phyloP scores from a whole-genome alignment of 2,329 filamentous ascomycete species.

The Capronia coronata region DNA sequence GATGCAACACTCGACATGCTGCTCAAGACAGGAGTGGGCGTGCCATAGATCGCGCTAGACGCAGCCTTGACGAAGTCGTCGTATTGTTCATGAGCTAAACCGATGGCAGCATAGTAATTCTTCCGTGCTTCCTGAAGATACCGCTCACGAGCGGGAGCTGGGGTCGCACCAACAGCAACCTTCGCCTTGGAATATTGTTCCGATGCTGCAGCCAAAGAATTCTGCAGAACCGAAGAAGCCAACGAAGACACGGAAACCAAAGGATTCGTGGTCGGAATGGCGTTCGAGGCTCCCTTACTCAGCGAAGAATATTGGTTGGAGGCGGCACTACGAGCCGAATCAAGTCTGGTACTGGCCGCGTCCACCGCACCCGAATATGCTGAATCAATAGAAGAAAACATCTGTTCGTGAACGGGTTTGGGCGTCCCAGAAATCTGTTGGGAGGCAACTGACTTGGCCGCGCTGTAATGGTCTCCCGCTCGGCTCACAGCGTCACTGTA shows the following conservation, averaged over 20 bases:
- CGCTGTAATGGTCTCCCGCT: conserved; percentile 62
- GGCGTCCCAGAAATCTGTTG: conserved; percentile 62
- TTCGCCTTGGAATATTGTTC: conserved; percentile 65
- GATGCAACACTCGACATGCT: conserved; percentile 45
- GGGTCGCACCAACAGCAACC: conserved; percentile 57
- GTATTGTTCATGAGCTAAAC: conserved; percentile 71
- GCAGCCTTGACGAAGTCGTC: conserved; percentile 67
- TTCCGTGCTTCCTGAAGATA: conserved; percentile 55
- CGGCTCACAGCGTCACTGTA: conserved; percentile 60
- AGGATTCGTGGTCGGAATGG: conserved; percentile 39
- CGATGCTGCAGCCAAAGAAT: conserved; percentile 65
- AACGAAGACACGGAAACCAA: conserved; percentile 58
- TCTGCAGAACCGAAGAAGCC: conserved; percentile 62
- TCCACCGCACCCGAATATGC: conserved; percentile 62
- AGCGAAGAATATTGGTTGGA: conserved; percentile 33
- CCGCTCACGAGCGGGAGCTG: conserved; percentile 51
- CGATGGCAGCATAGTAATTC: conserved; percentile 72
- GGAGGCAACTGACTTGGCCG: conserved; percentile 61
- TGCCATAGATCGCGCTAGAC: conserved; percentile 61
- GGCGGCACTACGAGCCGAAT: conserved; percentile 50
- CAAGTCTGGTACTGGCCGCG: conserved; percentile 55
- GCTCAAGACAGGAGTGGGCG: conserved; percentile 52
- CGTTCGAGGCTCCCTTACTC: conserved; percentile 37
- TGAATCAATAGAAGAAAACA: conserved; percentile 61
- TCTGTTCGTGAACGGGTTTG: conserved; percentile 62